Percentiles rank a stretch among this genome's conserved stretches.
phyloP scores from a whole-genome alignment of 768 basidiomycete genomes.

The Tulasnella sp. region DNA sequence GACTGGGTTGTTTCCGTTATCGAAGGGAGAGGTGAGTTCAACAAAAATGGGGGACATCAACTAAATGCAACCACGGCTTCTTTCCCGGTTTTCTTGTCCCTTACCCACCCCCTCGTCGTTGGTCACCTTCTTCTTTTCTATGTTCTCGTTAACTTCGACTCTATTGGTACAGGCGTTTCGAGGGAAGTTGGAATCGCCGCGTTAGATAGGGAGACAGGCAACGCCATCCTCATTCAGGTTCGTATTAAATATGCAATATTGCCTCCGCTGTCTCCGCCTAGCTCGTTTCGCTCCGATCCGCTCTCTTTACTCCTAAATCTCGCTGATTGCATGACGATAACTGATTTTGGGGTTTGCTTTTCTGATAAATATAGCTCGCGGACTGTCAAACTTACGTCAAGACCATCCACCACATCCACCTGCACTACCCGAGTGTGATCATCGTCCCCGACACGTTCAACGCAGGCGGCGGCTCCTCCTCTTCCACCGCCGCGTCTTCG shows the following conservation, averaged over 20 bases:
- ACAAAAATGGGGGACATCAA: neutral
- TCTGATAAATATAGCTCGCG: conserved; percentile 56
- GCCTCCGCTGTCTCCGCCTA: neutral
- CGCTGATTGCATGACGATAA: neutral
- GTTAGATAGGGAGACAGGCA: conserved; percentile 76
- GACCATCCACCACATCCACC: conserved; percentile 81
- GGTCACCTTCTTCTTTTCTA: no score
- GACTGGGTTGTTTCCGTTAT: conserved; percentile 70
- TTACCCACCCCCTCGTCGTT: no score
- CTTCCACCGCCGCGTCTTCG: neutral
- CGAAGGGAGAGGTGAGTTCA: conserved; percentile 51
- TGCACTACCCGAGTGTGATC: conserved; percentile 70
- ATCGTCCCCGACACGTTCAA: conserved; percentile 74
- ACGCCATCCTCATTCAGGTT: conserved; percentile 78
- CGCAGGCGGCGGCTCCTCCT: neutral
- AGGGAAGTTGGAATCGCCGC: conserved; percentile 88
- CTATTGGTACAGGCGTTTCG: conserved; percentile 52
- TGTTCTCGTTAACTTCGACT: no score
- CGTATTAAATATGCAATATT: conserved; percentile 13
- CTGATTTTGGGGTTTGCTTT: neutral
- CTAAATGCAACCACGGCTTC: neutral
- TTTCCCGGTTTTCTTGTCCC: neutral
- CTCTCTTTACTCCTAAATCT: neutral
- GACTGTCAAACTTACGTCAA: conserved; percentile 91
- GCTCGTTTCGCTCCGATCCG: neutral